Evolutionary conservation across 2,329 filamentous ascomycete species (phyloP).

Genomic region (Sclerotinia subarctica): DNA sequence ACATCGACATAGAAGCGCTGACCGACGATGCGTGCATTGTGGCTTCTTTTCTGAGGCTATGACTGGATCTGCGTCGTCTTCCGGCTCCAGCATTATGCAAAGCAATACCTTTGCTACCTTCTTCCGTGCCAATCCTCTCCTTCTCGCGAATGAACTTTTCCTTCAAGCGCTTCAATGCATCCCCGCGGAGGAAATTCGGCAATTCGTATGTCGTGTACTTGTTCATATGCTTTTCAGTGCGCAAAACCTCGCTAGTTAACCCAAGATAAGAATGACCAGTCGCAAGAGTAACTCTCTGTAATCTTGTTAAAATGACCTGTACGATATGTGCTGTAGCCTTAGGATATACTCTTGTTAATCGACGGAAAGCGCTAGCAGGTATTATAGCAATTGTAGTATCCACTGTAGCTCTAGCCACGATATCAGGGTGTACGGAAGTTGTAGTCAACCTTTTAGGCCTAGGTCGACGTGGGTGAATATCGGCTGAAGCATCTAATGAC

Average conservation of each 20-base stretch:
- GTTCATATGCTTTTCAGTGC: conserved; percentile 91
- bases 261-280: conserved; percentile 95
- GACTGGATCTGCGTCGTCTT: conserved; percentile 68
- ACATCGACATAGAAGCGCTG: conserved; percentile 26
- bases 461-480: conserved; percentile 31
- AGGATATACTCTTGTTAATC: conserved; percentile 89
- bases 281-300: conserved; percentile 90
- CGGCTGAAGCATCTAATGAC: conserved; percentile 55
- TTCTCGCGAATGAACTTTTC: conserved; percentile 87
- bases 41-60: conserved; percentile 74
- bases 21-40: conserved; percentile 58
- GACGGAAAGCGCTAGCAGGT: conserved; percentile 89
- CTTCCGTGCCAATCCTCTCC: conserved; percentile 76
- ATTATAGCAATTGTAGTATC: conserved; percentile 99
- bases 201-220: conserved; percentile 88
- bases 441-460: conserved; percentile 48
- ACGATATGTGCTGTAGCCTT: conserved; percentile 97
- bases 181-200: conserved; percentile 83
- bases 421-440: conserved; percentile 89
- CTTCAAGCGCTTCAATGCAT: conserved; percentile 78
- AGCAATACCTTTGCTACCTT: conserved; percentile 88
- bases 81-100: conserved; percentile 74
- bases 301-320: conserved; percentile 90
- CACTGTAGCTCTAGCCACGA: conserved; percentile 91
- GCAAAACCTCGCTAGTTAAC: conserved; percentile 83